Evolutionary conservation across 805 yeast species (phyloP), one percentile per base, ranked within the genome.

Genomic region (Tetrapisispora phaffii): DNA sequence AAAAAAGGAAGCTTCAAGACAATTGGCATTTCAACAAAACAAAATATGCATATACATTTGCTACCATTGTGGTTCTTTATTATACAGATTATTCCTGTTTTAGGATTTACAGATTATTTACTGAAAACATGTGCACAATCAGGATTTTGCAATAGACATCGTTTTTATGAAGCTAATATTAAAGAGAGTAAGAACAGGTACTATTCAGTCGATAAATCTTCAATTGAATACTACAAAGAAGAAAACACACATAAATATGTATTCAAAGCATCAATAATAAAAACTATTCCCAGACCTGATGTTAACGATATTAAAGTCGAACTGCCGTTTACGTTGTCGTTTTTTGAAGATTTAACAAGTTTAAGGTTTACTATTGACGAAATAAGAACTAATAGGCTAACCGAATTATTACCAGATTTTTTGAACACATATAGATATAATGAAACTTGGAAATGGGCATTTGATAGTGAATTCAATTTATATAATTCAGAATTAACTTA

Each of bases 91-190:
- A 19, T n/a, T 19, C 12, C 31, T 12, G 34, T 31, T 2, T 32
- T 34, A 24, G 75, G 74, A 1, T 87, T 80, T 33, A 80, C 82
- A 53, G 77, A 75, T 2, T 77, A 80, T 50, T 63, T 86, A 44
- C 83, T 87, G 70, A 85, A 86, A 58, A 76, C 71, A 13, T 89
- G 97, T 62, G 77, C 71, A 6, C 81, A 83, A 55, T 75, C 87
- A 16, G 95, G 96, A 7, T 88, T 89, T 59, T 89, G 97, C 59
- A 65, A 72, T 41, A 73, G 97, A 62, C 85, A 89, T 56, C 69
- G 90, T 45, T 78, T 76, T 46, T 86, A 75, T 58, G 85, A 86
- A 1, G 48, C 57, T 2, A 59, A 69, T 39, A 68, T 75, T 6
- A 45, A 50, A 6, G 52, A 51, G 16, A 50, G 57, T 1, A 65